These are phyloP conservation scores for Russula foetens DNA, from an alignment of 768 basidiomycete genomes.

Conservation along the genomic window DNA sequence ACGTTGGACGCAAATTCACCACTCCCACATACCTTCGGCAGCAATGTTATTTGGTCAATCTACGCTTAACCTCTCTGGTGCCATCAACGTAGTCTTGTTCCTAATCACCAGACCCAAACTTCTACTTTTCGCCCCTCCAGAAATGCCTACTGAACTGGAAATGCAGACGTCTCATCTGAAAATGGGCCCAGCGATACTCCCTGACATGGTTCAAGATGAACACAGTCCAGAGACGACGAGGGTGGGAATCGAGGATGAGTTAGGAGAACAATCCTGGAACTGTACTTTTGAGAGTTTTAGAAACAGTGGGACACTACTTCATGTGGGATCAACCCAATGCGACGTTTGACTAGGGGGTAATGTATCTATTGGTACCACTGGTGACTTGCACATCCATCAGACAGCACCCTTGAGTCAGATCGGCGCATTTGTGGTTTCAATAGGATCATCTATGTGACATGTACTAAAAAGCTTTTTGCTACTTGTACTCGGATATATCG, in stretches of 20 bases:
- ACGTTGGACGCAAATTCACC: constrained; percentile 31
- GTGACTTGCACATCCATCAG: too few relatives aligned
- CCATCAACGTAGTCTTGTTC: constrained; percentile 34
- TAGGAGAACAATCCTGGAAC: not conserved
- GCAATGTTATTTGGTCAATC: constrained; percentile 28
- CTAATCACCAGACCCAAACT: constrained; percentile 31
- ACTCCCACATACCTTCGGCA: constrained; percentile 22
- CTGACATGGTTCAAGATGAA: not conserved
- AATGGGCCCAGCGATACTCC: not conserved
- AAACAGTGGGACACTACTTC: not conserved
- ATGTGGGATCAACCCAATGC: not conserved
- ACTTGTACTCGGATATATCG: too few relatives aligned
- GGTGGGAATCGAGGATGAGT: not conserved
- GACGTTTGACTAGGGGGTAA: not conserved
- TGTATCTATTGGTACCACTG: too few relatives aligned
- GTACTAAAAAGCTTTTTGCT: too few relatives aligned
- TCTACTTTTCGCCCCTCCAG: constrained; percentile 24
- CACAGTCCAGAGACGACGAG: not conserved
- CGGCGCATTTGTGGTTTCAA: not conserved
- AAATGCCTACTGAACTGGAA: not conserved
- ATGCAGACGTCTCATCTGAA: not conserved
- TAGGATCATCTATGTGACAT: too few relatives aligned
- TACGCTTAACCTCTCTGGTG: constrained; percentile 33
- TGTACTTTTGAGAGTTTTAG: not conserved
- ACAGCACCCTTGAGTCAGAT: too few relatives aligned